These are phyloP conservation scores for Eremothecium sinecaudum DNA, from an alignment of 1,139 yeast species.

Conservation along the genomic window DNA sequence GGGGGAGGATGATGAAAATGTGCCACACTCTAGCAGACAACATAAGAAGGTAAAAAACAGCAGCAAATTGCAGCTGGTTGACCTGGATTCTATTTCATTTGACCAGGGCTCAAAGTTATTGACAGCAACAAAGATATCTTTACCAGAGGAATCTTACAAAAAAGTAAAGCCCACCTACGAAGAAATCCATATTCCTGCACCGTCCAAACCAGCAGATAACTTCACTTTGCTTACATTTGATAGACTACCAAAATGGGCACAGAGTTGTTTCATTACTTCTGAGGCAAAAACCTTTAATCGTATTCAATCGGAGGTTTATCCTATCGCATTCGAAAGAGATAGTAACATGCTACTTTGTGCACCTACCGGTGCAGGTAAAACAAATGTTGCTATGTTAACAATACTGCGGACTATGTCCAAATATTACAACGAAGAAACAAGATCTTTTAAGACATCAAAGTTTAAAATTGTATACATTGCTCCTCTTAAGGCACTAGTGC, in stretches of 20 bases:
- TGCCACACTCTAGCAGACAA: conserved; percentile 8
- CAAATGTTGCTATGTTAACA: conserved; percentile 85
- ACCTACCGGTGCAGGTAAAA: conserved; percentile 98
- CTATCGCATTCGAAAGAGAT: conserved; percentile 63
- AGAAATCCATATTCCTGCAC: conserved; percentile 82
- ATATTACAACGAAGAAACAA: conserved; percentile 40
- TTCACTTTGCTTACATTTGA: conserved; percentile 49
- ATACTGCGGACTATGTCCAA: conserved; percentile 55
- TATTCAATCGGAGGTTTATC: conserved; percentile 76
- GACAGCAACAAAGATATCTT: conserved; percentile 50
- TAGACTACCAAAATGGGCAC: conserved; percentile 76
- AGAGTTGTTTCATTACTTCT: conserved; percentile 57
- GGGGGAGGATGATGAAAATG: conserved; percentile 12
- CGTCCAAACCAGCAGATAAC: conserved; percentile 38
- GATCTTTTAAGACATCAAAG: conserved; percentile 41
- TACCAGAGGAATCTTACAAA: conserved; percentile 80
- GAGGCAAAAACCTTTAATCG: conserved; percentile 65
- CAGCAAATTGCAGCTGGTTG: conserved; percentile 44
- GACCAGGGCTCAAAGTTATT: conserved; percentile 66
- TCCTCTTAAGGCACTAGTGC: conserved; percentile 89
- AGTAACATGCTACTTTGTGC: conserved; percentile 80
- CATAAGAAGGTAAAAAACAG: conserved; percentile 4
- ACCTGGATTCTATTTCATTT: conserved; percentile 53
- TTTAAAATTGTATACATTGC: conserved; percentile 87
- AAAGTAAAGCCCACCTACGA: conserved; percentile 68